Conservation (phyloP, 441 rosid species). For the Macaranga tanarius region DNA sequence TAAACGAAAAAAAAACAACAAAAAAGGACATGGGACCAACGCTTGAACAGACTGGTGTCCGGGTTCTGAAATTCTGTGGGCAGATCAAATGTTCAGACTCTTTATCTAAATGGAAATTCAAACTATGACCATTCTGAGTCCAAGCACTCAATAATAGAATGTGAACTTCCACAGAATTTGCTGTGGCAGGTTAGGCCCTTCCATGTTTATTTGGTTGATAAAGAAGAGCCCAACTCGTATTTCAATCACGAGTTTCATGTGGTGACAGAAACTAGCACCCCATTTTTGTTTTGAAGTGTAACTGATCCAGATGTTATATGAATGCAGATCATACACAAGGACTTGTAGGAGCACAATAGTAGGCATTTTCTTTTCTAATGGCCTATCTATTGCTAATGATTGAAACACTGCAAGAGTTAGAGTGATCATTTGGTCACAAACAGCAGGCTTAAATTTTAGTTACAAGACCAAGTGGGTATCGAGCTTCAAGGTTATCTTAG, state of each 20-base stretch:
- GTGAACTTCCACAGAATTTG: background rate
- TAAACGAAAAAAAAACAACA: no score
- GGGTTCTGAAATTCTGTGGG: background rate
- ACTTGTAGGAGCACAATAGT: background rate
- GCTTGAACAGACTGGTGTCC: background rate
- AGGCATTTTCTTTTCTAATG: no score
- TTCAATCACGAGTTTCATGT: slow-evolving; percentile 5
- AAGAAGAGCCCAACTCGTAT: background rate
- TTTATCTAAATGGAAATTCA: background rate
- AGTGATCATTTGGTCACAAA: no score
- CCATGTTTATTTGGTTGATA: background rate
- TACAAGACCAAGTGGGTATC: background rate
- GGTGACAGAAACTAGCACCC: background rate
- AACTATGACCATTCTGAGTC: background rate
- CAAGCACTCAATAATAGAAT: background rate
- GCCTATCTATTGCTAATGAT: no score
- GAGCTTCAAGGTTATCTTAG: background rate
- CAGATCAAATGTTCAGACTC: background rate
- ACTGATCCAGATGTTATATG: slow-evolving; percentile 7
- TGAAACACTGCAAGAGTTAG: no score
- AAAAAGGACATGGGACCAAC: no score
- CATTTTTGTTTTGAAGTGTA: background rate
- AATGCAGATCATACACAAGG: background rate
- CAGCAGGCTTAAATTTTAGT: background rate
- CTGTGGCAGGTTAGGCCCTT: background rate